Percentiles rank a stretch among this genome's conserved stretches.
Evolutionary conservation across 1,139 yeast species (phyloP).

Genomic region (Arxiozyma telluris): DNA sequence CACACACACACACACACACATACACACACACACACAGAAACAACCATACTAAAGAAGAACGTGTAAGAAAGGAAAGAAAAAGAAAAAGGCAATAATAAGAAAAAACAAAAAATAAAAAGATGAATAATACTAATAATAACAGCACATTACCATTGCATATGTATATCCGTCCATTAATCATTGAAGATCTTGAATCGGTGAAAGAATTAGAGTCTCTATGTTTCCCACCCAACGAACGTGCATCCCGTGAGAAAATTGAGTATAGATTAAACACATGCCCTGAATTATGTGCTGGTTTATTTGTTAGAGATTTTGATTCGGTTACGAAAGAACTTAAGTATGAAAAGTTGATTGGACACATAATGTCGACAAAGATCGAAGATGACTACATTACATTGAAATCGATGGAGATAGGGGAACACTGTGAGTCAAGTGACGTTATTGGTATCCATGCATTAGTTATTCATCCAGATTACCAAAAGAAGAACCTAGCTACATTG

Average conservation of each 20-base stretch:
- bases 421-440: slow-evolving; percentile 61
- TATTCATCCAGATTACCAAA: slow-evolving; percentile 70
- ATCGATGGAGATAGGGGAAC: slow-evolving; percentile 52
- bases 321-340: slow-evolving; percentile 31
- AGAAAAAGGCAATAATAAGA: background rate
- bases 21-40: too few species aligned
- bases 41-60: background rate
- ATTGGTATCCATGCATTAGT: slow-evolving; percentile 81
- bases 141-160: slow-evolving; percentile 47
- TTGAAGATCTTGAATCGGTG: slow-evolving; percentile 59
- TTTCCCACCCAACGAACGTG: slow-evolving; percentile 61
- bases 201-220: slow-evolving; percentile 56
- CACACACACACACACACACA: too few species aligned
- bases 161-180: slow-evolving; percentile 72
- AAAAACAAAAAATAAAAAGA: background rate
- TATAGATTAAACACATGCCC: slow-evolving; percentile 79
- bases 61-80: background rate
- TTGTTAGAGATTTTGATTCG: slow-evolving; percentile 56
- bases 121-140: background rate
- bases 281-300: slow-evolving; percentile 81
- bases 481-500: slow-evolving; percentile 72
- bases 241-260: slow-evolving; percentile 50
- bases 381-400: slow-evolving; percentile 47
- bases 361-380: slow-evolving; percentile 68
- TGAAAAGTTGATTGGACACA: slow-evolving; percentile 75